Percentiles rank a stretch among this genome's conserved stretches.
These are phyloP conservation scores for Thalassiosira mediterranea DNA, from an alignment of 352 stramenopile genomes.

Conservation along the genomic window DNA sequence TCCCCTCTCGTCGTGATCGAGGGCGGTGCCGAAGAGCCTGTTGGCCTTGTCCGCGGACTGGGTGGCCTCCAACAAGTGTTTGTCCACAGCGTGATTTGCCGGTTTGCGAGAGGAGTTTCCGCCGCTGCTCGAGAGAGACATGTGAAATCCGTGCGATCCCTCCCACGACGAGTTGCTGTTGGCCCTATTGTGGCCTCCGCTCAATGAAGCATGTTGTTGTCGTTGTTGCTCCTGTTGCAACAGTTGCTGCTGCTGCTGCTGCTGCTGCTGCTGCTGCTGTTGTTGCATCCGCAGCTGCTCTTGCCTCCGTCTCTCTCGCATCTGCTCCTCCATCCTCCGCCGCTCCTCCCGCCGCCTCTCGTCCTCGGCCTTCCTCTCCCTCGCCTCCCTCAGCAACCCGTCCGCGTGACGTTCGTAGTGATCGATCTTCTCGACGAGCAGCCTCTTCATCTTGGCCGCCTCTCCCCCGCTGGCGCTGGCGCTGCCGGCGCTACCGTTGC, in stretches of 20 bases:
- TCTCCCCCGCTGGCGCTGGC: no score
- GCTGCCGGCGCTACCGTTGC: no score
- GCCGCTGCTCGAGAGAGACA: neutral
- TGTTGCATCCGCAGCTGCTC: no score
- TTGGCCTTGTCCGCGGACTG: conserved; percentile 36
- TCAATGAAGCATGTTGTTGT: no score
- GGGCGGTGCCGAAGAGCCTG: conserved; percentile 34
- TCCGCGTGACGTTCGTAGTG: conserved; percentile 56
- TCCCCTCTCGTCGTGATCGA: conserved; percentile 58
- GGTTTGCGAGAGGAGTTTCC: no score
- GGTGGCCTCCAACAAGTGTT: conserved; percentile 25
- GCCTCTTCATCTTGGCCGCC: conserved; percentile 18
- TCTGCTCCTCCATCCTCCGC: no score
- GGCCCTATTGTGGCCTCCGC: no score
- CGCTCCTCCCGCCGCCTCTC: conserved; percentile 7
- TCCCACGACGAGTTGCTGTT: conserved; percentile 9
- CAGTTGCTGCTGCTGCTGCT: no score
- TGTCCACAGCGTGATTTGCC: no score
- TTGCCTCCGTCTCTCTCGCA: no score
- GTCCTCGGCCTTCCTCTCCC: conserved; percentile 20
- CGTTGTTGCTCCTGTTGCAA: no score
- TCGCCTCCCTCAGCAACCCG: conserved; percentile 14
- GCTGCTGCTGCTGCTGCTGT: no score
- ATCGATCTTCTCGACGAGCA: conserved; percentile 62
- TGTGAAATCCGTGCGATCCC: conserved; percentile 9